Conservation (phyloP, 169 alveolate genomes). For the Eimeria tenella region DNA sequence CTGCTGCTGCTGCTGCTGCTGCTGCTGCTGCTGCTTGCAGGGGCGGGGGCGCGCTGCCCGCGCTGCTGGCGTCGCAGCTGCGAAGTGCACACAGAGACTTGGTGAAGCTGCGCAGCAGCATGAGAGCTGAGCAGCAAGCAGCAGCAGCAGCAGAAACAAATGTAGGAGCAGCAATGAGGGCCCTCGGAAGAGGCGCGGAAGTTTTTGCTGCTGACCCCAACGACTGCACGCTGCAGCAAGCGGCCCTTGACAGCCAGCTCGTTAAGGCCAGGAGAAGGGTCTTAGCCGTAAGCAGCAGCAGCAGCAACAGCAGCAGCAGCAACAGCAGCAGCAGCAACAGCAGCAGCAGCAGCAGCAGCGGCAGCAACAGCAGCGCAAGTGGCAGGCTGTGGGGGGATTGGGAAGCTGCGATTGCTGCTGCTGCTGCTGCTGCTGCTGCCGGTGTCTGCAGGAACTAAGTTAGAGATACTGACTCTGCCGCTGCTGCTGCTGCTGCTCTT, state of each 20-base stretch:
- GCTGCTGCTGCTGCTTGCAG: not conserved
- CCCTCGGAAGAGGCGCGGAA: not conserved
- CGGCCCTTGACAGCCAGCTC: slow-evolving; percentile 38
- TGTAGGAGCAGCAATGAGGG: not conserved
- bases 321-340: not conserved
- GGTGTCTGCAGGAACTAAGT: not conserved
- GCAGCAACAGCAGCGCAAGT: not conserved
- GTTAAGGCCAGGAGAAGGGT: slow-evolving; percentile 24
- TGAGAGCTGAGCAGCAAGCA: not conserved
- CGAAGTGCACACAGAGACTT: slow-evolving; percentile 20
- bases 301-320: not conserved
- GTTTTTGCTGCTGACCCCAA: slow-evolving; percentile 61
- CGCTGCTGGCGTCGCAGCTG: not conserved
- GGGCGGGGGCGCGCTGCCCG: not conserved
- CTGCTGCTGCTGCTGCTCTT: too few relatives aligned
- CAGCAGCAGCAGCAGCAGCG: slow-evolving; percentile 1
- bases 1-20: not conserved
- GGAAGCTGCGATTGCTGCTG: not conserved
- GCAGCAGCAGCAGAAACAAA: not conserved
- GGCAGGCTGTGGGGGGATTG: not conserved
- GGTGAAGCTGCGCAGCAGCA: not conserved
- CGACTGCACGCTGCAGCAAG: slow-evolving; percentile 58
- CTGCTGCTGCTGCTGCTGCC: not conserved
- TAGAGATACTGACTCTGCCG: too few relatives aligned
- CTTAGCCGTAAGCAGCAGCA: not conserved